Base-by-base conservation (phyloP, 805 yeast genomes). In the Lachancea sp. region DNA sequence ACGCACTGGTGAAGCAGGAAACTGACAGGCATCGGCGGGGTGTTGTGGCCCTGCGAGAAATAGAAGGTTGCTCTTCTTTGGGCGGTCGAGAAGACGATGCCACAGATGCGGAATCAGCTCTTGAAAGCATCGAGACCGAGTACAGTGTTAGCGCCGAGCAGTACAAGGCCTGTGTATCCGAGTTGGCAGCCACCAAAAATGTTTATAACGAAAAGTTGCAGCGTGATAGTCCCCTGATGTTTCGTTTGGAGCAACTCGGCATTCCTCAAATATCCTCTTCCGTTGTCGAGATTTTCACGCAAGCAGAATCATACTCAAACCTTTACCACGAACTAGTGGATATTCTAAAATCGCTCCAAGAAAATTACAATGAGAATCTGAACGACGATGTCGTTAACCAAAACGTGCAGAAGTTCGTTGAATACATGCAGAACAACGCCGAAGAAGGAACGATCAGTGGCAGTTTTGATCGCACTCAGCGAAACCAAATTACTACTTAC, bases 331-430 rank as follows among this genome's bases (percentile, higher is more conserved):
- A 57, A 35, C 36, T 68, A 35, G 32, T 47, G 4, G 18, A 49
- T 2, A 70, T 84, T 15, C 58, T 87, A 41, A 61, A 64, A 2
- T 63, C 65, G 4, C 68, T 90, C 65, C 61, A 71, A 8, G 57
- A 69, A 2, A 74, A 75, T n/a, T 89, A 85, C 63, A 86, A 88
- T 55, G 86, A 85, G 39, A 84, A 88, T 56, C 78, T 88, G 66
- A 88, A 90, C 59, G 96, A 90, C 64, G 78, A 79, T 7, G 95
- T 90, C 0, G 96, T 90, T 16, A 87, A 87, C 60, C 74, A 70
- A 17, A 81, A 90, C 1, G 81, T 88, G 15, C 68, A 74, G 16
- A 67, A 68, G 11, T 83, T 59, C 57, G 71, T 71, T 29, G 73
- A 77, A 38, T 71, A 50, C 20, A 44, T 64, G 35, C 60, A 59